A percentile compares a stretch with the other conserved stretches of the same genome.
Conservation (phyloP, 1,284 basidiomycete species). For the Trichosporon sp. region DNA sequence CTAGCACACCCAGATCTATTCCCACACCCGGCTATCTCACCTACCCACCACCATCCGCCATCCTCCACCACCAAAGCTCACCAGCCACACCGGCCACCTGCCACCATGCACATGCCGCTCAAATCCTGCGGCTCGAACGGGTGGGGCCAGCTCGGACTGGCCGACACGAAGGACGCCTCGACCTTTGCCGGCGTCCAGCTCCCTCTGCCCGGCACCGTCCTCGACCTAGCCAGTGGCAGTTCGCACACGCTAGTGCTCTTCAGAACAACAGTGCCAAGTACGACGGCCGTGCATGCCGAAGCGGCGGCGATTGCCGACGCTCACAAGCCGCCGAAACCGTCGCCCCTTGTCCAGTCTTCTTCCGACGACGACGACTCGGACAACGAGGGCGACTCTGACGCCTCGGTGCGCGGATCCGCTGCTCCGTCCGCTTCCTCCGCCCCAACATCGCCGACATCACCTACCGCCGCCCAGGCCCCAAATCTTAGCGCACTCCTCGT, state of each 20-base stretch:
- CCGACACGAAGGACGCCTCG: constrained; percentile 57
- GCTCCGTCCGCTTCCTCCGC: not conserved
- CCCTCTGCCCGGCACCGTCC: constrained; percentile 6
- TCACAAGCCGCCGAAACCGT: not conserved
- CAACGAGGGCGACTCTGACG: not conserved
- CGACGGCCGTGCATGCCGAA: not conserved
- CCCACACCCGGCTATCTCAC: no score
- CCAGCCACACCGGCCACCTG: not conserved
- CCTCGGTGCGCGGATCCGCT: not conserved
- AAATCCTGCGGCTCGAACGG: constrained; percentile 69
- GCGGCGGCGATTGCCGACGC: not conserved
- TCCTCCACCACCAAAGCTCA: not conserved
- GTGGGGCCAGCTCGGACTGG: constrained; percentile 64
- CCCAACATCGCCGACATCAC: not conserved
- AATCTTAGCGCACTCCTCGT: not conserved
- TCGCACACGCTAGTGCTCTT: constrained; percentile 36
- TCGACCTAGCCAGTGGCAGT: constrained; percentile 35
- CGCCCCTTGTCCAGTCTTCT: not conserved
- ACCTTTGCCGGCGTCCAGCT: constrained; percentile 48
- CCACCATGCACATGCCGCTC: constrained; percentile 28
- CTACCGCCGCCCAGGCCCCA: not conserved
- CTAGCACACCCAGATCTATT: no score
- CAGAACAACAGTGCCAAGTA: not conserved
- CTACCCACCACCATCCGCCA: not conserved
- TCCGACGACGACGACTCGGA: not conserved